A percentile compares a stretch with the other conserved stretches of the same genome.
These are phyloP conservation scores for Geotrichum restrictum DNA, from an alignment of 1,139 yeast genomes.

Conservation along the genomic window DNA sequence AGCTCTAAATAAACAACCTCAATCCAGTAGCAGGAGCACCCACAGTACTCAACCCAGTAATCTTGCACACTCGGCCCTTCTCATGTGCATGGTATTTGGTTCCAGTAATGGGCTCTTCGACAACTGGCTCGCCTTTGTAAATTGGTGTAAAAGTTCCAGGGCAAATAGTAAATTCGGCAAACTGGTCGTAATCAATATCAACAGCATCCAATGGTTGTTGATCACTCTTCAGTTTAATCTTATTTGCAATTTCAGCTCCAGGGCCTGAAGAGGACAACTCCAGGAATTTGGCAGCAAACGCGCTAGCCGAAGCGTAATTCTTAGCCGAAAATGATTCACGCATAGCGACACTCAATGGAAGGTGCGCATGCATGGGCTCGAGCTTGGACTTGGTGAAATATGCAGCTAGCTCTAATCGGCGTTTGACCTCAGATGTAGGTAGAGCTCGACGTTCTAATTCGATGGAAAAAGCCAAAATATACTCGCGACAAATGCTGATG, in stretches of 20 bases:
- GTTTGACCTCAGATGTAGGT: constrained; percentile 65
- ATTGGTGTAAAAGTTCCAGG: constrained; percentile 85
- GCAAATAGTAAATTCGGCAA: constrained; percentile 86
- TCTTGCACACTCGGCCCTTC: constrained; percentile 72
- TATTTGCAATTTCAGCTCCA: constrained; percentile 83
- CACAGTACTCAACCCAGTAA: constrained; percentile 71
- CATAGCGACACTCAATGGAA: constrained; percentile 95
- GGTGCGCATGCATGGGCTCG: constrained; percentile 75
- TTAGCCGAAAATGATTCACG: constrained; percentile 82
- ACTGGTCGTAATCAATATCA: constrained; percentile 88
- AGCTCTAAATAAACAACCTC: constrained; percentile 40
- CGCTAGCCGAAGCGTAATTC: constrained; percentile 83
- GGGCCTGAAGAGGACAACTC: constrained; percentile 59
- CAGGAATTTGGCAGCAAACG: constrained; percentile 81
- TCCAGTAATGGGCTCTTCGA: constrained; percentile 82
- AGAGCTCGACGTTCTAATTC: constrained; percentile 83
- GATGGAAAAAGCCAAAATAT: constrained; percentile 84
- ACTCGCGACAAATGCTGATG: constrained; percentile 75
- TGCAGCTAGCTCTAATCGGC: constrained; percentile 91
- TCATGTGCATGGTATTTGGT: constrained; percentile 76
- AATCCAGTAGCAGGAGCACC: constrained; percentile 98
- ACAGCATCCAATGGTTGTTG: constrained; percentile 77
- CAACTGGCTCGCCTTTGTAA: constrained; percentile 67
- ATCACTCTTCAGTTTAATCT: constrained; percentile 76
- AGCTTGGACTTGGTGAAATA: constrained; percentile 85